Base-by-base conservation (phyloP, 257 asterid species). In the Solanum okadae region DNA sequence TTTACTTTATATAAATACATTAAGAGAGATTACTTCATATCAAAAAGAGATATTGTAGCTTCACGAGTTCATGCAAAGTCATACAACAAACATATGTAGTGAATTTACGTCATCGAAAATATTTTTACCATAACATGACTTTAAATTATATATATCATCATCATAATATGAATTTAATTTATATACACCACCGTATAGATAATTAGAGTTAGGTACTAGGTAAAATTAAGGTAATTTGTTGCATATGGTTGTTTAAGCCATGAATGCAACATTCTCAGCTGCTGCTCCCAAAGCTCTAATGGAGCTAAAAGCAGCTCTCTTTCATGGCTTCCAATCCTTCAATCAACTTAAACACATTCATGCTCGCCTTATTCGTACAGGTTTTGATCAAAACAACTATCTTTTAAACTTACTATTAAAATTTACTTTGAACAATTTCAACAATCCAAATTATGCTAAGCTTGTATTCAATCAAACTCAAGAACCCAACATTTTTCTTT, bases 281-380 rank as follows among this genome's bases (percentile, higher is more conserved):
- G 18, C 85, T 46, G 67, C 85, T 46, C 85, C 85, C 5, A 81
- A 81, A 40, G 87, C 88, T 87, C 35, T 89, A 68, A 63, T 25
- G 78, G 90, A 87, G 71, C 86, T 92, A 86, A 90, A 92, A 87
- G 8, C 88, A 22, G 91, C 89, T 87, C 91, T 92, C 34, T 89
- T 89, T 71, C 91, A 82, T 49, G 81, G 88, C 68, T 88, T 92
- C 77, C 59, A 70, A 23, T 89, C 94, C 3, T 87, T 91, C 27
- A 92, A 91, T 87, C 90, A 92, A 13, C 93, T 92, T 79, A 92
- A 92, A 87, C 91, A 89, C 90, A 44, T 91, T 33, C 90, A 92
- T 12, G 92, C 88, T 14, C 90, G 90, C 25, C 89, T 92, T 87
- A 33, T 92, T 52, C 91, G 91, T 14, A 10, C 49, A 31, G 91